phyloP scores from a whole-genome alignment of 1,139 yeast species.

The Candida sanyaensis region DNA sequence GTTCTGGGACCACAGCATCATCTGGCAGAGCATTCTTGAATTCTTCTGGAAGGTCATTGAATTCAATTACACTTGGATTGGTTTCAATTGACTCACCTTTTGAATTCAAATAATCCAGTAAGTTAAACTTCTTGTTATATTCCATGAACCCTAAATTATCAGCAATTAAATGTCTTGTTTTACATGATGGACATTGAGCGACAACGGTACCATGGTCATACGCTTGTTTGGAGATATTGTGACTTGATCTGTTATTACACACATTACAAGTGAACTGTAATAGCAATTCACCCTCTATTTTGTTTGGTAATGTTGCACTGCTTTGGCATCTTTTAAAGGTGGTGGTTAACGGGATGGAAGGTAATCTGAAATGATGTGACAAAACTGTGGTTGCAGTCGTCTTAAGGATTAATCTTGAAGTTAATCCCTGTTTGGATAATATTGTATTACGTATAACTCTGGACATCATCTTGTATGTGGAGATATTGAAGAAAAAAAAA shows the following conservation, averaged over 20 bases:
- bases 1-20: conserved; percentile 15
- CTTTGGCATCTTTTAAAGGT: neutral
- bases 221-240: conserved; percentile 87
- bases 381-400: neutral
- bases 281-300: conserved; percentile 44
- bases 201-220: conserved; percentile 85
- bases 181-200: conserved; percentile 91
- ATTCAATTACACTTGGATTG: conserved; percentile 61
- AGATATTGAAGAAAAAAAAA: neutral
- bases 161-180: conserved; percentile 85
- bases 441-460: neutral
- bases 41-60: conserved; percentile 74
- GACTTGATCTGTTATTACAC: conserved; percentile 83
- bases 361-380: neutral
- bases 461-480: neutral
- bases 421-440: neutral
- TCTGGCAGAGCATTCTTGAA: conserved; percentile 51
- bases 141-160: conserved; percentile 86
- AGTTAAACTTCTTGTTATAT: conserved; percentile 62
- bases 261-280: conserved; percentile 91
- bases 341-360: neutral
- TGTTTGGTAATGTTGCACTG: conserved; percentile 1
- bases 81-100: conserved; percentile 76
- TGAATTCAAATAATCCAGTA: conserved; percentile 76
- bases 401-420: neutral